Evolutionary conservation across 2,329 filamentous ascomycete species (phyloP).

Genomic region (Fusarium verticillioides): DNA sequence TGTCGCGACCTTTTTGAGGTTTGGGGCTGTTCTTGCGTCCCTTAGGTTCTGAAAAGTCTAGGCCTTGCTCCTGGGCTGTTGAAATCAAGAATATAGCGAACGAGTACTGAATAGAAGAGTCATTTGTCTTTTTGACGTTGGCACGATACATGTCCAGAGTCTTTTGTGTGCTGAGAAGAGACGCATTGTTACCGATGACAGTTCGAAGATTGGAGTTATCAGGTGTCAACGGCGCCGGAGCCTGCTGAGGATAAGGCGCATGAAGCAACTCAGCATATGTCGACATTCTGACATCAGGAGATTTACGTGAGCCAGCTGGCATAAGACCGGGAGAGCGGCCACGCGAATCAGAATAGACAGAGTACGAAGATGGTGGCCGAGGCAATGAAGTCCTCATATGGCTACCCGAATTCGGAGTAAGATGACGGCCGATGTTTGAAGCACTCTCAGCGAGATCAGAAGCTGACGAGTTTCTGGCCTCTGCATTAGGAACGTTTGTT

Average conservation of each 20-base stretch:
- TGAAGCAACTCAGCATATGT: conserved; percentile 71
- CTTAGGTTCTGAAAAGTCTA: conserved; percentile 61
- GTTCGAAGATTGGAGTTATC: conserved; percentile 85
- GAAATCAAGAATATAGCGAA: conserved; percentile 96
- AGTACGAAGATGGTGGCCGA: conserved; percentile 82
- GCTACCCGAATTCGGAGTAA: conserved; percentile 68
- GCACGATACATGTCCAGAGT: conserved; percentile 97
- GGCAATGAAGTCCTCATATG: conserved; percentile 68
- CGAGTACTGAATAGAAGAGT: conserved; percentile 90
- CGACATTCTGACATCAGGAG: conserved; percentile 64
- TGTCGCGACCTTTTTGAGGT: conserved; percentile 58
- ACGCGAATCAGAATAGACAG: conserved; percentile 75
- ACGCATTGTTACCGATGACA: conserved; percentile 88
- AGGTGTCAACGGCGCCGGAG: conserved; percentile 72
- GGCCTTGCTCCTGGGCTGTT: conserved; percentile 81
- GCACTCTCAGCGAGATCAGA: conserved; percentile 64
- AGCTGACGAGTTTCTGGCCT: conserved; percentile 59
- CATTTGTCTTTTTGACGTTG: conserved; percentile 97
- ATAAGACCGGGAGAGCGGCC: conserved; percentile 68
- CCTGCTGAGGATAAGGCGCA: conserved; percentile 82
- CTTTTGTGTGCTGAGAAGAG: conserved; percentile 88
- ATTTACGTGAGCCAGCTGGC: conserved; percentile 61
- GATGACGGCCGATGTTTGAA: conserved; percentile 67
- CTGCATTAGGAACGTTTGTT: conserved; percentile 56
- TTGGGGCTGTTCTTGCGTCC: conserved; percentile 60